These are phyloP conservation scores for Verticillium albo-atrum DNA, from an alignment of 2,329 filamentous ascomycete species.

Conservation along the genomic window DNA sequence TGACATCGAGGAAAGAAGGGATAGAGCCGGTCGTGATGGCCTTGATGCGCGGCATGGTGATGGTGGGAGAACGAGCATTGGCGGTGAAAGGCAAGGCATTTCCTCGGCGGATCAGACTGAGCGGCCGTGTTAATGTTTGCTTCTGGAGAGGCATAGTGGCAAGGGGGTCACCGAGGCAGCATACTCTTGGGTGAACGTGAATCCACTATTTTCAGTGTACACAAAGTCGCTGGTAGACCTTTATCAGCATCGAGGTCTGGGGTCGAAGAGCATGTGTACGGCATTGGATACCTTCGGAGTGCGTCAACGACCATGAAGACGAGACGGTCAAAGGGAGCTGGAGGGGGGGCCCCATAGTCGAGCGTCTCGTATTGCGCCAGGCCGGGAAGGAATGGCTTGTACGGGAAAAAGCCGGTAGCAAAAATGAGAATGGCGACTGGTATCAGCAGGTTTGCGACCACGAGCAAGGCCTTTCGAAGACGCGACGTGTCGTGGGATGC, in stretches of 20 bases:
- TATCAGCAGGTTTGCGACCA: conserved; percentile 71
- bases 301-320: conserved; percentile 99
- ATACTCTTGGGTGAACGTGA: conserved; percentile 83
- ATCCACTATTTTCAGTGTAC: conserved; percentile 74
- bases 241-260: neutral
- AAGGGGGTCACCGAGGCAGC: neutral
- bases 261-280: neutral
- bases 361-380: conserved; percentile 64
- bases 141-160: neutral
- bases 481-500: conserved; percentile 5
- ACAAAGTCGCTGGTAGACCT: conserved; percentile 81
- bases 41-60: conserved; percentile 97
- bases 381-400: conserved; percentile 89
- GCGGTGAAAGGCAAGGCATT: conserved; percentile 89
- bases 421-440: conserved; percentile 72
- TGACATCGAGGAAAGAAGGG: conserved; percentile 95
- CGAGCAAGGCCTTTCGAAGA: conserved; percentile 34
- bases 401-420: conserved; percentile 91
- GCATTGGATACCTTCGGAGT: conserved; percentile 64
- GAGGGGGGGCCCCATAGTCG: conserved; percentile 50
- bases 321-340: conserved; percentile 77
- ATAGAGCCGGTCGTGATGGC: conserved; percentile 96
- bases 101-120: conserved; percentile 77
- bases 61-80: conserved; percentile 91
- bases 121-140: neutral